Conservation (phyloP, 192 early-diverging fungal genomes). For the Umbelopsis sp. region DNA sequence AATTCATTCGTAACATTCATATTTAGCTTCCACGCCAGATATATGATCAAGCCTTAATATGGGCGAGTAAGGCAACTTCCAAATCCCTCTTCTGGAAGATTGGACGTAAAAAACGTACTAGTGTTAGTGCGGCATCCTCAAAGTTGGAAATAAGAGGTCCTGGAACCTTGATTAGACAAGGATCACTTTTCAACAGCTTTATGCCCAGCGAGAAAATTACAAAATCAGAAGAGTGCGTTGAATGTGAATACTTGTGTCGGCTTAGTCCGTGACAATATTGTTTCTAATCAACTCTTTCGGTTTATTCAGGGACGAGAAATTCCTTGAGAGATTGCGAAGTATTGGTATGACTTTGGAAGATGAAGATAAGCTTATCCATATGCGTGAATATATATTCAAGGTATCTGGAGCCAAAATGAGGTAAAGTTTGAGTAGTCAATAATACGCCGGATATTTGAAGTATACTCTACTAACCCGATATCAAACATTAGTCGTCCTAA, state of each 20-base stretch:
- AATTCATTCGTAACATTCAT: slow-evolving; percentile 22
- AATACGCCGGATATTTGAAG: too few relatives aligned
- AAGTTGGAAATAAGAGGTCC: slow-evolving; percentile 16
- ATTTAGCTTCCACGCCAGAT: slow-evolving; percentile 55
- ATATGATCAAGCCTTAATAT: slow-evolving; percentile 60
- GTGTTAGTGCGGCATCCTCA: not conserved
- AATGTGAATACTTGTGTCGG: not conserved
- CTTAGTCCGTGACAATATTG: too few relatives aligned
- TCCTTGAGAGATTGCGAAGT: slow-evolving; percentile 55
- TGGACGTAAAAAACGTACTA: slow-evolving; percentile 39
- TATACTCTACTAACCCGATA: too few relatives aligned
- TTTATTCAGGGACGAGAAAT: slow-evolving; percentile 47
- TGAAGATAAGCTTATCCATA: slow-evolving; percentile 67
- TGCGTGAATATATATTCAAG: slow-evolving; percentile 82
- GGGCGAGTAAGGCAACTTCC: slow-evolving; percentile 48
- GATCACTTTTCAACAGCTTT: slow-evolving; percentile 34
- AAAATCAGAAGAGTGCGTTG: slow-evolving; percentile 52
- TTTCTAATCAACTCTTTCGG: too few relatives aligned
- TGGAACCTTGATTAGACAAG: slow-evolving; percentile 17
- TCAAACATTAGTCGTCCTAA: slow-evolving; percentile 26
- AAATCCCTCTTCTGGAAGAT: slow-evolving; percentile 56
- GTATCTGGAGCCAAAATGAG: slow-evolving; percentile 55
- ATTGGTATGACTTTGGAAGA: slow-evolving; percentile 79
- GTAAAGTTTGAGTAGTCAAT: slow-evolving; percentile 2
- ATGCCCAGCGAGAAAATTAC: slow-evolving; percentile 26